These are phyloP conservation scores for Eustoma russellianum DNA, from an alignment of 257 asterid species.

Conservation along the genomic window DNA sequence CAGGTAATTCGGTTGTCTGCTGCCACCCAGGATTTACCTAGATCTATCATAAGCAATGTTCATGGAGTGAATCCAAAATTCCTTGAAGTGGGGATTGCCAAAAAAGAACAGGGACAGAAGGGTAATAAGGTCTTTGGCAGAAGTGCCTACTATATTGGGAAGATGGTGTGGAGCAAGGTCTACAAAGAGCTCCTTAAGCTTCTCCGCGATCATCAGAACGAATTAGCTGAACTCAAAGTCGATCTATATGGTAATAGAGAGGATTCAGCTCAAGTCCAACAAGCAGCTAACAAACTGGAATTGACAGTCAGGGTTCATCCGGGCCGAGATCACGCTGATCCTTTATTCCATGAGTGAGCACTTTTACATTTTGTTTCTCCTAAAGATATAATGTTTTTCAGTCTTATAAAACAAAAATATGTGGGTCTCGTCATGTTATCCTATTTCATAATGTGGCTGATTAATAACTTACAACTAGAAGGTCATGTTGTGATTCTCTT, in stretches of 20 bases:
- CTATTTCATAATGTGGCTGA: no score
- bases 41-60: slow-evolving; percentile 86
- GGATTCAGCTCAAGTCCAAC: slow-evolving; percentile 68
- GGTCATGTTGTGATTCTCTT: no score
- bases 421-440: no score
- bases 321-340: slow-evolving; percentile 92
- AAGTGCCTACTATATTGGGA: slow-evolving; percentile 91
- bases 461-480: no score
- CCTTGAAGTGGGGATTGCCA: slow-evolving; percentile 73
- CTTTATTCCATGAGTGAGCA: slow-evolving; percentile 76
- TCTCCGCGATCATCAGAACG: slow-evolving; percentile 63
- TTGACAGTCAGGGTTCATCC: slow-evolving; percentile 70
- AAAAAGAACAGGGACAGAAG: slow-evolving; percentile 49
- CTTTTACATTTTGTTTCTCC: background rate
- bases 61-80: slow-evolving; percentile 95
- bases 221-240: slow-evolving; percentile 58
- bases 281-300: slow-evolving; percentile 60
- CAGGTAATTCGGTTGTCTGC: slow-evolving; percentile 97
- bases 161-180: slow-evolving; percentile 97
- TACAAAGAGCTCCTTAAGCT: slow-evolving; percentile 83
- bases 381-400: no score
- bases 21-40: slow-evolving; percentile 98
- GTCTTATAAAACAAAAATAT: no score
- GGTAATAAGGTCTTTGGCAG: slow-evolving; percentile 51
- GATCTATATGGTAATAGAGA: slow-evolving; percentile 94